Percentiles rank a stretch among this genome's conserved stretches.
Conservation (phyloP, 2,329 filamentous ascomycete genomes). For the Epichloe brachyelytri region DNA sequence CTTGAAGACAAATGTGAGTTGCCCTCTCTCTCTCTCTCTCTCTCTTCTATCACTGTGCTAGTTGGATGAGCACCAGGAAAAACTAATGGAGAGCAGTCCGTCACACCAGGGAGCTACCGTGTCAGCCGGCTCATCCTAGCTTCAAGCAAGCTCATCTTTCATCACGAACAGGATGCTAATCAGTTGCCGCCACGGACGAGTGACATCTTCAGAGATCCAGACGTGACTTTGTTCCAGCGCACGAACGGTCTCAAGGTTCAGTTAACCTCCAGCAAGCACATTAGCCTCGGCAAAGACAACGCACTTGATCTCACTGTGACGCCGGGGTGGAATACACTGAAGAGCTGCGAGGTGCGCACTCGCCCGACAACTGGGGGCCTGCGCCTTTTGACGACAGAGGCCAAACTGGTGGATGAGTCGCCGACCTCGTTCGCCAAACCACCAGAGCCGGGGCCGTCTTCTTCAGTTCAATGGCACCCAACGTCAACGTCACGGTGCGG, state of each 20-base stretch:
- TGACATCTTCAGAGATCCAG: slow-evolving; percentile 43
- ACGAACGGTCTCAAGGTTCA: slow-evolving; percentile 54
- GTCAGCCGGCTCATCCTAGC: slow-evolving; percentile 59
- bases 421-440: slow-evolving; percentile 33
- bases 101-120: slow-evolving; percentile 60
- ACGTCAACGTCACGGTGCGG: slow-evolving; percentile 41
- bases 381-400: slow-evolving; percentile 48
- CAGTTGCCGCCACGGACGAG: slow-evolving; percentile 32
- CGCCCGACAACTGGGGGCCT: slow-evolving; percentile 54
- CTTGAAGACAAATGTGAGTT: slow-evolving; percentile 24
- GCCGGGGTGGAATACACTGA: slow-evolving; percentile 62
- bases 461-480: slow-evolving; percentile 32
- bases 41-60: no score
- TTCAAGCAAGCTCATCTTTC: slow-evolving; percentile 49
- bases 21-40: not conserved
- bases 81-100: slow-evolving; percentile 32
- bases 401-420: slow-evolving; percentile 31
- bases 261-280: slow-evolving; percentile 52
- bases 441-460: slow-evolving; percentile 38
- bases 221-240: slow-evolving; percentile 62
- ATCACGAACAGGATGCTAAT: slow-evolving; percentile 47
- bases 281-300: slow-evolving; percentile 69
- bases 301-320: slow-evolving; percentile 61
- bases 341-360: slow-evolving; percentile 45
- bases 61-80: not conserved